Conservation (phyloP, 352 stramenopile species). For the Phytophthora gonapodyides region DNA sequence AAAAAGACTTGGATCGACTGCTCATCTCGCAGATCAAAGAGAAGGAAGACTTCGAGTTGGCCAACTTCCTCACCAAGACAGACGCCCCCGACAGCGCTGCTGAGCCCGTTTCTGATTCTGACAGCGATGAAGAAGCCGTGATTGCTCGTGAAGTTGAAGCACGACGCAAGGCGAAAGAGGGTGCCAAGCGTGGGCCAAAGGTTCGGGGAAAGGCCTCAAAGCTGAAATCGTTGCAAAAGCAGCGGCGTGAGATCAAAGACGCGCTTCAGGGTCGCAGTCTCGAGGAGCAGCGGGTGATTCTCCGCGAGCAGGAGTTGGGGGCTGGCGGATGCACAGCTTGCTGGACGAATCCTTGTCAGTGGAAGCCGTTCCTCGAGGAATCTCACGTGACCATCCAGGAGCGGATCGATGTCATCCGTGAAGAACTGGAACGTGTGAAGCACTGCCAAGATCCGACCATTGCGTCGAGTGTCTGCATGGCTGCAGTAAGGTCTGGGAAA, state of each 20-base stretch:
- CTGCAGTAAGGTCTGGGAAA: constrained; percentile 62
- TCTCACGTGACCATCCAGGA: constrained; percentile 54
- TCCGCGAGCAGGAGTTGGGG: constrained; percentile 76
- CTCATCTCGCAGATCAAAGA: constrained; percentile 87
- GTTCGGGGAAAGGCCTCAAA: constrained; percentile 58
- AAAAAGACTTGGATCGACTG: constrained; percentile 91
- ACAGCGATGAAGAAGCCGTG: constrained; percentile 75
- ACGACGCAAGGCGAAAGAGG: constrained; percentile 38
- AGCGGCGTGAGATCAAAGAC: constrained; percentile 80
- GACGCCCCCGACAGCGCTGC: background rate
- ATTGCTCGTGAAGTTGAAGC: constrained; percentile 57
- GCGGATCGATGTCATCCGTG: constrained; percentile 61
- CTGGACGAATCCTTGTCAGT: constrained; percentile 65
- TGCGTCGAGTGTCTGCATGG: constrained; percentile 59
- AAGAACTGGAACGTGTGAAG: constrained; percentile 78
- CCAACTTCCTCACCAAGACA: constrained; percentile 47
- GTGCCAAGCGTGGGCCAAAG: constrained; percentile 42
- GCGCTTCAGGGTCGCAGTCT: constrained; percentile 61
- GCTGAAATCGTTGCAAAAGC: constrained; percentile 67
- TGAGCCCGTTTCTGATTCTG: constrained; percentile 59
- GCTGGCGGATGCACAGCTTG: constrained; percentile 84
- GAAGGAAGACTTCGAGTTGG: constrained; percentile 62
- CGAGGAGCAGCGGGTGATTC: constrained; percentile 62
- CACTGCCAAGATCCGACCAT: constrained; percentile 54
- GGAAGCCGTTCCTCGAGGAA: constrained; percentile 66